Base-by-base conservation (phyloP, 1,284 basidiomycete species). In the Pterula multifida region DNA sequence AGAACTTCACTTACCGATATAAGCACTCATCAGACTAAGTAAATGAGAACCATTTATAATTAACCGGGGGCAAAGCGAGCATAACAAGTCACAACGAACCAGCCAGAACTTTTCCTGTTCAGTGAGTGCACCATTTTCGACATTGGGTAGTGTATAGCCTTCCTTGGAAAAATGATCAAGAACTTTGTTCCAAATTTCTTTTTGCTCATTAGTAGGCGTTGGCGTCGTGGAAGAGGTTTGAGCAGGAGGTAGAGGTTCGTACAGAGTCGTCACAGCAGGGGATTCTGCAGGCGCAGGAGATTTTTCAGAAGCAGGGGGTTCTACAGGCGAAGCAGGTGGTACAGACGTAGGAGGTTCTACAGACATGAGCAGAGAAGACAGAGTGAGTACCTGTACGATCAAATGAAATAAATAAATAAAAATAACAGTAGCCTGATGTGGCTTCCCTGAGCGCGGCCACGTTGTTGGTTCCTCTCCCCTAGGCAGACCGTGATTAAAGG, bases 91-190 rank as follows among this genome's bases (percentile, higher is more conserved):
- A 22, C 13, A 42, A 35, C 39, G 6, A 6, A 42, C 39, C 39
- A 89, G 67, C 84, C 85, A 89, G 62, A 85, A 85, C 63, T 78
- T 78, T 61, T 89, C 85, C 45, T 70, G 71, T 45, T 85, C 83
- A 45, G 56, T 68, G 46, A 87, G 64, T 46, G 67, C 61, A 11
- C 70, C 73, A 3, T 76, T 69, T 12, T 57, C 51, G 17, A 68
- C 61, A 12, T 65, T 68, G 6, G 81, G 76, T 36, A 87, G 59
- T 11, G 58, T 60, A 60, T 85, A 86, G 2, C 67, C 68, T 0
- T 68, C 57, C 19, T 63, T 61, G 3, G 71, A 58, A 57, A 88
- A 86, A 61, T 87, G 77, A 6, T 64, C 66, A 42, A 81, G 65
- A 11, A 88, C 77, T 39, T 68, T 65, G 22, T 75, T 63, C 55